phyloP scores from a whole-genome alignment of 805 yeast genomes.

The Limtongia smithiae region DNA sequence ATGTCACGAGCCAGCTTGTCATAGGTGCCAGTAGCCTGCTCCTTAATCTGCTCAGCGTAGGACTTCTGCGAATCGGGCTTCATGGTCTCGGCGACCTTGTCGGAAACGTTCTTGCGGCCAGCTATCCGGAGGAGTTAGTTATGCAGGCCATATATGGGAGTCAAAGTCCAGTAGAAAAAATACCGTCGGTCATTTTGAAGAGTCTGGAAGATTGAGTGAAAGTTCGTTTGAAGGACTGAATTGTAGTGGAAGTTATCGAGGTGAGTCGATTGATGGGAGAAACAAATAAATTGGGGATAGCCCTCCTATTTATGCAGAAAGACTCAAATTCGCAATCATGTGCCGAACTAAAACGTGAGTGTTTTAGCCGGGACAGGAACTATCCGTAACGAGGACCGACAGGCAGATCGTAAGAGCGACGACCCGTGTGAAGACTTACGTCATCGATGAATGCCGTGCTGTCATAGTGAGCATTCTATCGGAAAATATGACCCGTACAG shows the following conservation, averaged over 20 bases:
- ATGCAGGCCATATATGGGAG: not conserved
- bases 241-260: not conserved
- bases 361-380: too few relatives aligned
- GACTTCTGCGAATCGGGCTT: slow-evolving; percentile 72
- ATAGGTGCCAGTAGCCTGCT: slow-evolving; percentile 58
- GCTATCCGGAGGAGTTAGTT: slow-evolving; percentile 26
- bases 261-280: not conserved
- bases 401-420: too few relatives aligned
- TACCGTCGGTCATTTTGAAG: slow-evolving; percentile 21
- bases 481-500: too few relatives aligned
- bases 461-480: too few relatives aligned
- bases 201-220: slow-evolving; percentile 3
- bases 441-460: too few relatives aligned
- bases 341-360: too few relatives aligned
- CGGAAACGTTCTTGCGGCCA: slow-evolving; percentile 73
- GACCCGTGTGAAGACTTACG: too few relatives aligned
- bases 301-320: too few relatives aligned
- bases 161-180: not conserved
- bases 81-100: slow-evolving; percentile 61
- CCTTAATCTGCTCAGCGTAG: slow-evolving; percentile 64
- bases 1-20: slow-evolving; percentile 59
- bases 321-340: too few relatives aligned
- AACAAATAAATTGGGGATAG: too few relatives aligned
- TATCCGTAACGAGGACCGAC: too few relatives aligned
- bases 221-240: slow-evolving; percentile 15